Base-by-base conservation (phyloP, 2,329 filamentous ascomycete species). In the Colletotrichum limetticola region DNA sequence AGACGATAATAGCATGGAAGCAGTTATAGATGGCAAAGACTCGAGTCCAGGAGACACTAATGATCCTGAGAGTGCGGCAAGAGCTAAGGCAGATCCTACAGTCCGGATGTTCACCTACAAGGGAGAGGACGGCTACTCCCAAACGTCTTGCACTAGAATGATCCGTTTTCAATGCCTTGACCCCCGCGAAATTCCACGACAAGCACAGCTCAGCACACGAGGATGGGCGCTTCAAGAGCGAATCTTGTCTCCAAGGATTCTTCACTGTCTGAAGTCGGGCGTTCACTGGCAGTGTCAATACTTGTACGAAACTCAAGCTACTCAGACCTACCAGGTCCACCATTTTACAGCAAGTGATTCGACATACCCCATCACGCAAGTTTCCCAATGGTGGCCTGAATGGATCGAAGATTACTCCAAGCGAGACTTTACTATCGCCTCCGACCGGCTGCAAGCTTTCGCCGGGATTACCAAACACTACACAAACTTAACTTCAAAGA, bases 181-280 rank as follows among this genome's bases (percentile, higher is more conserved):
- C 2, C 16, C 37, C 3, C n/a, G 6, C 8, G 6, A 6, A 1
- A 19, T 28, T 6, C 14, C 30, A 12, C 22, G 46, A 9, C 14
- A 7, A 0, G n/a, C 49, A 4, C 52, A n/a, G 30, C 65, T 72
- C 4, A 68, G 30, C 35, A 67, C 46, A 0, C 63, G 63, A 2
- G 53, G 28, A 14, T 67, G 68, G 68, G 56, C 12, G 1, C n/a
- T 66, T 5, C 68, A 67, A 5, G 68, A 71, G 1, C 35, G 60
- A 19, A 26, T 71, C 1, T 35, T 71, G 1, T 71, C 68, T 1
- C 63, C 5, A 14, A 24, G 68, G 3, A 49, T 14, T 7, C 6
- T 71, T 0, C 22, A 67, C 19, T 71, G 63, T 1, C 4, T 71
- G 22, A 22, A 71, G 9, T 56, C 46, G 2, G 68, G 66, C 32